Evolutionary conservation across 2,329 filamentous ascomycete species (phyloP), one percentile per base, ranked within the genome.

Genomic region (Dothidotthia symphoricarpi): DNA sequence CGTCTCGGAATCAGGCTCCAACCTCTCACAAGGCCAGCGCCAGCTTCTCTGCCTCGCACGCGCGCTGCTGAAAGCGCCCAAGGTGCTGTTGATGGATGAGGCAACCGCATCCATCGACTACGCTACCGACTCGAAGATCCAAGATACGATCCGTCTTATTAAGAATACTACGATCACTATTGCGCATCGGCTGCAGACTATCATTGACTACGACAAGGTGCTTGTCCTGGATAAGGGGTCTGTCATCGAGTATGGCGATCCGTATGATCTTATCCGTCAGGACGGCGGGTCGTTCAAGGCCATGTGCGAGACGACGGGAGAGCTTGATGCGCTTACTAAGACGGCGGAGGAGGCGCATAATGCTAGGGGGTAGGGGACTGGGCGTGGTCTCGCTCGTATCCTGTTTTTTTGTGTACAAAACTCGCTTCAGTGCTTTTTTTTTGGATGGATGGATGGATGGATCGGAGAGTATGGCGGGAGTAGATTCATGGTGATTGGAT

Each of bases 1-100:
- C 0, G 86, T 98, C 26, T 81, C 86, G 1, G 93, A 97, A 63
- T 96, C 90, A 0, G 93, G 93, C 31, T 85, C 85, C 47, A 98
- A 98, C 59, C 77, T 98, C 9, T 97, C 91, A 0, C 93, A 98
- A 68, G 93, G 93, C 31, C 93, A 98, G 66, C 83, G 93, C 6
- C 93, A 98, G 68, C 83, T 98, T 8, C 75, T 98, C 39, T 98
- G 93, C 63, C 81, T 98, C 8, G 93, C 91, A 0, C 84, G 93
- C 38, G 93, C 93, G 0, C 81, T 98, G 52, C 83, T 98, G 47
- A 96, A 95, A 69, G 80, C 81, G 24, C 90, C 93, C 0, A 90
- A 86, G 49, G 89, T 98, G 2, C 75, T 98, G n/a, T 85, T 98
- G 61, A 97, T 98, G 93, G 93, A 98, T 67, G 93, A 98, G 73